phyloP scores from a whole-genome alignment of 768 basidiomycete genomes.

The Coprinopsis marcescibilis region DNA sequence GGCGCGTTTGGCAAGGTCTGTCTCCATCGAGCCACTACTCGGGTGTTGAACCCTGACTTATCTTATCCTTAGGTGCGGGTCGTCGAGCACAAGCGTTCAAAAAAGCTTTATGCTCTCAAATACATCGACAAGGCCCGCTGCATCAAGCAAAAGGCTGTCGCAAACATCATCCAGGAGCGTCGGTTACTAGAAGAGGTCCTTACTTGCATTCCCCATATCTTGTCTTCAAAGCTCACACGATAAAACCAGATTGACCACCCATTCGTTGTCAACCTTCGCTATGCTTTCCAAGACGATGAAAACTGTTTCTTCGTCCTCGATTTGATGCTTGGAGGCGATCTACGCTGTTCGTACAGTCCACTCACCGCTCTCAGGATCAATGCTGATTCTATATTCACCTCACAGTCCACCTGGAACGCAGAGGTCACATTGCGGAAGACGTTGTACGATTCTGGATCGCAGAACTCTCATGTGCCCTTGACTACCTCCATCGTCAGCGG shows the following conservation, averaged over 20 bases:
- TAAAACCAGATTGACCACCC: conserved; percentile 72
- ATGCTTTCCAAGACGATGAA: conserved; percentile 96
- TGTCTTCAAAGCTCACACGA: background rate
- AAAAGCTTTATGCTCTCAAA: conserved; percentile 91
- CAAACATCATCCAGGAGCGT: conserved; percentile 92
- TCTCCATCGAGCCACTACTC: background rate
- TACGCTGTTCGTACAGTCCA: conserved; percentile 64
- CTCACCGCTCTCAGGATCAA: conserved; percentile 3
- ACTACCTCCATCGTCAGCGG: conserved; percentile 84
- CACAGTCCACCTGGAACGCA: conserved; percentile 80
- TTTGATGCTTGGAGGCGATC: conserved; percentile 92
- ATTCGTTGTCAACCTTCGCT: conserved; percentile 85
- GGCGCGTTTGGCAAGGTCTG: conserved; percentile 97
- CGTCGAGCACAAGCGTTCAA: conserved; percentile 91
- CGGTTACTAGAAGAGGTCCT: conserved; percentile 85
- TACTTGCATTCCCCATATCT: conserved; percentile 8
- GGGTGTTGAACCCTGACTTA: conserved; percentile 6
- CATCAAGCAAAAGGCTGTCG: conserved; percentile 85
- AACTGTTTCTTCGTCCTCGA: conserved; percentile 98
- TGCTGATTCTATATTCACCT: conserved; percentile 4
- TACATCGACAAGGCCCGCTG: conserved; percentile 96
- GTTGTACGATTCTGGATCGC: conserved; percentile 84
- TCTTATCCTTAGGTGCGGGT: conserved; percentile 71
- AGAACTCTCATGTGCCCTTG: conserved; percentile 78
- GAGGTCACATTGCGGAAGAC: conserved; percentile 58